Conservation (phyloP, 2,329 filamentous ascomycete species). For the Chalaropsis ovoidea region DNA sequence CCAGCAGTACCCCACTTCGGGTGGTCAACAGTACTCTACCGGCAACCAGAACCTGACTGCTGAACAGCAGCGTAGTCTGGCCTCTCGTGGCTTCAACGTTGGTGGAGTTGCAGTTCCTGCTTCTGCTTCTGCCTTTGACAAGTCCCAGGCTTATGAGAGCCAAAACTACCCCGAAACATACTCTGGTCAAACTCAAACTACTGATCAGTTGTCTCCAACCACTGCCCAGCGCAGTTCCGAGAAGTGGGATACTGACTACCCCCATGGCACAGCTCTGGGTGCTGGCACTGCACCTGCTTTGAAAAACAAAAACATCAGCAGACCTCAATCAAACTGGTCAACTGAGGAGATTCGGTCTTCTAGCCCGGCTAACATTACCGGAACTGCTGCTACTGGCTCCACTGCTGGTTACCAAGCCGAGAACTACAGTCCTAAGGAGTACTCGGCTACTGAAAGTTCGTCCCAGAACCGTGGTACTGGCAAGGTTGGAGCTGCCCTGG, state of each 20-base stretch:
- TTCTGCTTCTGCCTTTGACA: not conserved
- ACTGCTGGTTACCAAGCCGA: not conserved
- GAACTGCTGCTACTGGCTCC: not conserved
- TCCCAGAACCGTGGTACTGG: not conserved
- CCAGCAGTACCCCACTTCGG: no score
- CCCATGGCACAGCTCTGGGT: not conserved
- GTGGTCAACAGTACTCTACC: constrained; percentile 4
- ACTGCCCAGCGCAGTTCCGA: constrained; percentile 9
- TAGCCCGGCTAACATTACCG: not conserved
- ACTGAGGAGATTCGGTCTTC: constrained; percentile 23
- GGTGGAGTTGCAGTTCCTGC: not conserved
- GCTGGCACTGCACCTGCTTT: not conserved
- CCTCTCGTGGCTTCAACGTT: constrained; percentile 14
- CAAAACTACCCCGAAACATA: not conserved
- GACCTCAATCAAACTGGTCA: constrained; percentile 21
- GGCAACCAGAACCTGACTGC: not conserved
- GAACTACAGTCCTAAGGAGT: not conserved
- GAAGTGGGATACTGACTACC: constrained; percentile 14
- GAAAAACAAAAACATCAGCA: constrained; percentile 16
- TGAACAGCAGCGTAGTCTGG: constrained; percentile 13
- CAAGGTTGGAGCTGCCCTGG: constrained; percentile 1
- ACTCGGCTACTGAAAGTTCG: not conserved
- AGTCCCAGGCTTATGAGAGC: not conserved
- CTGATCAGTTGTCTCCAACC: not conserved
- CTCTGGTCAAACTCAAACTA: not conserved